Conservation (phyloP, 2,329 filamentous ascomycete genomes). For the Cladosporium sphaerospermum region DNA sequence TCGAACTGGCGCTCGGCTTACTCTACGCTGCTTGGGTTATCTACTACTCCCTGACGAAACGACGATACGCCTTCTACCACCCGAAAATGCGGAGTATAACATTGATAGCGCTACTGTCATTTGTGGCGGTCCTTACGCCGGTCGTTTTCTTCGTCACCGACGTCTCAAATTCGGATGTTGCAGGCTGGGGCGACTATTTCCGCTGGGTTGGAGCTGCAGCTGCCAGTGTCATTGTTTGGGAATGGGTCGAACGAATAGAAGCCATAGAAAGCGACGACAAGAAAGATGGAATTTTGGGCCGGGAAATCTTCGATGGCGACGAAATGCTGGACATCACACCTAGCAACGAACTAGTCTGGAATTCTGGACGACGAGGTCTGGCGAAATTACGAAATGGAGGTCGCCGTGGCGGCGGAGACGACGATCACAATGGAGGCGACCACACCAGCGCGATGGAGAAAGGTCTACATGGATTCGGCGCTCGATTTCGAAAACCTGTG, state of each 20-base stretch:
- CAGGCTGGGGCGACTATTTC: constrained; percentile 91
- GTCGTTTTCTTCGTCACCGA: constrained; percentile 92
- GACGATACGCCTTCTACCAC: constrained; percentile 85
- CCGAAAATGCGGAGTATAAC: constrained; percentile 84
- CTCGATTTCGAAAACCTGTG: constrained; percentile 22
- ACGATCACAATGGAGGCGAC: constrained; percentile 20
- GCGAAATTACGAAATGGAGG: constrained; percentile 25
- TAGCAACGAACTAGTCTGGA: constrained; percentile 51
- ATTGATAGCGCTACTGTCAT: constrained; percentile 69
- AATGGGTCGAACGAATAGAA: constrained; percentile 95
- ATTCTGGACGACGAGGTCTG: constrained; percentile 35
- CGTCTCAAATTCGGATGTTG: constrained; percentile 76
- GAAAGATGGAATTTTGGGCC: constrained; percentile 83
- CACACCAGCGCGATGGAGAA: constrained; percentile 23
- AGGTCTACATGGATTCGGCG: constrained; percentile 21
- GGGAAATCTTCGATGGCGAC: constrained; percentile 89
- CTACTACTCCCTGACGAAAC: constrained; percentile 88
- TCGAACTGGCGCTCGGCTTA: constrained; percentile 77
- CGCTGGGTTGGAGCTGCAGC: constrained; percentile 93
- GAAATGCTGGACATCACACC: constrained; percentile 74
- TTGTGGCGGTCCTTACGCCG: constrained; percentile 77
- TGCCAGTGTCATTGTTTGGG: constrained; percentile 95
- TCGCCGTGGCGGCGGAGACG: constrained; percentile 28
- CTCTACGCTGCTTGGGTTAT: constrained; percentile 91
- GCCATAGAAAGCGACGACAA: constrained; percentile 87